phyloP scores from a whole-genome alignment of 768 basidiomycete genomes.

The Porphyrellus cyaneotinctus region DNA sequence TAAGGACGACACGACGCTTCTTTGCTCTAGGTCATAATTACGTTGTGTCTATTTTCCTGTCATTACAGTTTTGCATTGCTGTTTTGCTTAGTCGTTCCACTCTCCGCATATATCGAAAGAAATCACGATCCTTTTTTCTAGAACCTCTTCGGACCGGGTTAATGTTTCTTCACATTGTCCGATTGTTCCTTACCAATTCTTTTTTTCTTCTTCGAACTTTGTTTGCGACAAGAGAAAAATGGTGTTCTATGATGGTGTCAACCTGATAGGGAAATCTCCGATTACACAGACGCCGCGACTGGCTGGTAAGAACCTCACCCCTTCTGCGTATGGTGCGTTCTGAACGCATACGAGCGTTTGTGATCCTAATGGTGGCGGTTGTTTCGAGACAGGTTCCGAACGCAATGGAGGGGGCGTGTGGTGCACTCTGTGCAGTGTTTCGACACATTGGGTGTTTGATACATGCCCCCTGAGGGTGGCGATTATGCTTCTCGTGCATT shows the following conservation, averaged over 20 bases:
- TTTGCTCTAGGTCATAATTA: constrained; percentile 28
- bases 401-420: no score
- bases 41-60: constrained; percentile 22
- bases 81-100: constrained; percentile 21
- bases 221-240: constrained; percentile 6
- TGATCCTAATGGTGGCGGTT: no score
- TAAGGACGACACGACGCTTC: constrained; percentile 27
- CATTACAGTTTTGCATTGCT: constrained; percentile 30
- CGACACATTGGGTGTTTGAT: no score
- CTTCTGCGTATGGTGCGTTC: no score
- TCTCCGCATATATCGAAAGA: constrained; percentile 16
- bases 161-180: constrained; percentile 17
- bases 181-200: constrained; percentile 5
- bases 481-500: no score
- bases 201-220: neutral
- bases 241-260: neutral
- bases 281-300: no score
- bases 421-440: no score
- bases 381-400: no score
- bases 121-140: constrained; percentile 22
- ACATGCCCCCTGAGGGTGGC: no score
- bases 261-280: no score
- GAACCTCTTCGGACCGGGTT: constrained; percentile 17
- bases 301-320: no score
- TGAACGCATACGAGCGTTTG: no score